Evolutionary conservation across 148 eudicot genomes (phyloP).

Genomic region (Rhododendron kiyosumense): DNA sequence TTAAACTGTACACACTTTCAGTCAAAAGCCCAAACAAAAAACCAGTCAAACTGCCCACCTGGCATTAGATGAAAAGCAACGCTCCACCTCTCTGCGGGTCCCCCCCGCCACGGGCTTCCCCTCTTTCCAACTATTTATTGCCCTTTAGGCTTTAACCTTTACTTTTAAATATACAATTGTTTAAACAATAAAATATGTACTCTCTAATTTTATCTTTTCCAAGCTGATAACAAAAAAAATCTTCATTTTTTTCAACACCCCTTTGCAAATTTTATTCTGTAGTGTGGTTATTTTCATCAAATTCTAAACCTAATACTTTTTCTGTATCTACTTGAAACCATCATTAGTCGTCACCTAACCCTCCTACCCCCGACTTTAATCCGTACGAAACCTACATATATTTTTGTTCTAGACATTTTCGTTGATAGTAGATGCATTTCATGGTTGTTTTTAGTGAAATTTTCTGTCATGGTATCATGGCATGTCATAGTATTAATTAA

Average conservation of each 20-base stretch:
- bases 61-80: constrained; percentile 8
- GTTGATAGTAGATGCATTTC: too few relatives aligned
- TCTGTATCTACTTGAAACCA: neutral
- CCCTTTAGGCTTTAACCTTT: neutral
- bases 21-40: constrained; percentile 9
- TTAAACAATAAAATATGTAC: too few relatives aligned
- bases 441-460: too few relatives aligned
- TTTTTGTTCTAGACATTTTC: too few relatives aligned
- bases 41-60: constrained; percentile 13
- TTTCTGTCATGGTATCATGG: neutral
- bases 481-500: too few relatives aligned
- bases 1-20: neutral
- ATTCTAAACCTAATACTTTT: neutral
- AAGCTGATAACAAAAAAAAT: too few relatives aligned
- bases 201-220: too few relatives aligned
- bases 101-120: neutral
- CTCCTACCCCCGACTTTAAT: too few relatives aligned
- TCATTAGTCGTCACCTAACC: too few relatives aligned
- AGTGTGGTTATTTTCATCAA: neutral
- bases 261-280: too few relatives aligned
- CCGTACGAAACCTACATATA: too few relatives aligned
- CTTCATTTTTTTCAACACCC: neutral
- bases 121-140: neutral
- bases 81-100: constrained; percentile 6
- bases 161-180: neutral